Evolutionary conservation across 495 filamentous ascomycete genomes (phyloP).

Genomic region (Xylaria venustula): DNA sequence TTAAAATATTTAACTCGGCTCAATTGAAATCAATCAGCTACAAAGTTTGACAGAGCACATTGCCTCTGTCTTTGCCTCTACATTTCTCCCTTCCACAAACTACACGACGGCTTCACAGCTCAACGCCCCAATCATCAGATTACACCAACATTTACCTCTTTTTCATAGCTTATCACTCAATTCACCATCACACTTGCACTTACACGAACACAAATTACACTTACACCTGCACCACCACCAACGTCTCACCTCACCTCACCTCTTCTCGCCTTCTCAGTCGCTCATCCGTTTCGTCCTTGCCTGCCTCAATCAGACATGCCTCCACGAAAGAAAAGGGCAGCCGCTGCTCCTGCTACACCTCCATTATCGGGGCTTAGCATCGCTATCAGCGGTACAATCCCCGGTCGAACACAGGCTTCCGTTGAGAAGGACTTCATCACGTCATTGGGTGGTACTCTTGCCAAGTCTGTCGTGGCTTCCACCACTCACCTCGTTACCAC

Average conservation of each 20-base stretch:
- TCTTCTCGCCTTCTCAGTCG: background rate
- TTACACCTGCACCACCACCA: background rate
- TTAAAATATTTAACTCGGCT: background rate
- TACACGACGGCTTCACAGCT: no score
- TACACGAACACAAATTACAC: no score
- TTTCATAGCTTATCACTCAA: no score
- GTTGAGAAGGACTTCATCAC: slow-evolving; percentile 44
- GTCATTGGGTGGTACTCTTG: slow-evolving; percentile 49
- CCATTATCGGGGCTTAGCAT: slow-evolving; percentile 49
- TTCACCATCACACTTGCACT: no score
- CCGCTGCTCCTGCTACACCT: slow-evolving; percentile 21
- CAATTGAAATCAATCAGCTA: background rate
- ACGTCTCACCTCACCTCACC: background rate
- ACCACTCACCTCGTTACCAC: slow-evolving; percentile 64
- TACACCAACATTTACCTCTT: no score
- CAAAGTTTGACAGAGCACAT: no score
- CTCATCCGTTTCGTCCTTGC: background rate
- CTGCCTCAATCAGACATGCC: background rate
- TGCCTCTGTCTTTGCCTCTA: no score
- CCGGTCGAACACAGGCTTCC: slow-evolving; percentile 48
- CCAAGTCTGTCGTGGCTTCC: slow-evolving; percentile 41
- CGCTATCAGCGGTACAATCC: slow-evolving; percentile 61
- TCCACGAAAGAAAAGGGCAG: slow-evolving; percentile 18
- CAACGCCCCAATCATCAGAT: no score
- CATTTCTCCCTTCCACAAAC: no score